A percentile compares a stretch with the other conserved stretches of the same genome.
phyloP scores from a whole-genome alignment of 208 protist species.

The Acanthamoeba rhysodes region DNA sequence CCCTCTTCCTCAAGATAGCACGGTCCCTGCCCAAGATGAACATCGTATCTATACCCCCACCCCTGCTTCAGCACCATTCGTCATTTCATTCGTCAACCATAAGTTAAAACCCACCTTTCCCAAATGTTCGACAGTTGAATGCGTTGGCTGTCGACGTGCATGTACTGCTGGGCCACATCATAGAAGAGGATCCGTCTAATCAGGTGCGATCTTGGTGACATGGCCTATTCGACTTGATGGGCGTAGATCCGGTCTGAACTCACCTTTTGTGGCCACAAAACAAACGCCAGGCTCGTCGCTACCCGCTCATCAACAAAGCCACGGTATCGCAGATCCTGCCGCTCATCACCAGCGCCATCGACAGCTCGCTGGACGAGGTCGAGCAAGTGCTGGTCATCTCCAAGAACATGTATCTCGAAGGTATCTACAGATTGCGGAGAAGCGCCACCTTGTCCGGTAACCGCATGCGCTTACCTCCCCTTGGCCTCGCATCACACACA shows the following conservation, averaged over 20 bases:
- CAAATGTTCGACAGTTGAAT: neutral
- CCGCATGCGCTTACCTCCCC: neutral
- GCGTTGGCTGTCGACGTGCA: constrained; percentile 9
- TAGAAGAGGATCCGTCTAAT: neutral
- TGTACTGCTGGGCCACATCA: neutral
- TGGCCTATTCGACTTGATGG: too few relatives aligned
- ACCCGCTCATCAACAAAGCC: constrained; percentile 22
- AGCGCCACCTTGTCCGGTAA: neutral
- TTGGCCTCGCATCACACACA: neutral
- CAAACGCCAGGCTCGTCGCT: neutral
- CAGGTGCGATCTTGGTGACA: neutral
- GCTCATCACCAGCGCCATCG: constrained; percentile 16
- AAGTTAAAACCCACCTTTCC: neutral
- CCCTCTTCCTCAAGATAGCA: constrained; percentile 32
- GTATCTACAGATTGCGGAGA: neutral
- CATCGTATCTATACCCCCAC: neutral
- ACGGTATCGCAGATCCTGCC: constrained; percentile 44
- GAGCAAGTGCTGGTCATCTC: constrained; percentile 21
- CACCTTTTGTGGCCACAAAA: too few relatives aligned
- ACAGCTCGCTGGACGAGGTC: constrained; percentile 1
- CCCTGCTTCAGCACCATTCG: too few relatives aligned
- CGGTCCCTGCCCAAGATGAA: constrained; percentile 33
- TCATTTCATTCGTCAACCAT: neutral
- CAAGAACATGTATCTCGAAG: constrained; percentile 57
- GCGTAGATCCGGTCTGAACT: too few relatives aligned